A percentile compares a stretch with the other conserved stretches of the same genome.
phyloP scores from a whole-genome alignment of 73 alveolate species.

The Loxodes magnus region DNA sequence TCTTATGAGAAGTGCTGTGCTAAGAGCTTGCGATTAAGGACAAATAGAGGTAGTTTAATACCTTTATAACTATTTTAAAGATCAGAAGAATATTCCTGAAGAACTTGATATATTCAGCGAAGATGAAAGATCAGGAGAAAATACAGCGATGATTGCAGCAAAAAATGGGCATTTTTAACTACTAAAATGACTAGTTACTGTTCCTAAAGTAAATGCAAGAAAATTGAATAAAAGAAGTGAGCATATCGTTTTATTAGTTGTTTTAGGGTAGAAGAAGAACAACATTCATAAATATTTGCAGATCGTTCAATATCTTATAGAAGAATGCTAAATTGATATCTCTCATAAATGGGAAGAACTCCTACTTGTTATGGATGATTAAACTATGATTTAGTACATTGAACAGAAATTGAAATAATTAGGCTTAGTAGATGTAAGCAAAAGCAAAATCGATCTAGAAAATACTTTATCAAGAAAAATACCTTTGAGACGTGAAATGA shows the following conservation, averaged over 20 bases:
- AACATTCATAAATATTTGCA: neutral
- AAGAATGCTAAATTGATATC: neutral
- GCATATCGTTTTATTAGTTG: neutral
- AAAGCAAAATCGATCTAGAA: neutral
- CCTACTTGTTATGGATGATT: neutral
- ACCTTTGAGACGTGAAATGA: too few species aligned
- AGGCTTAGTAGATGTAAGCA: neutral
- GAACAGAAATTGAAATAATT: neutral
- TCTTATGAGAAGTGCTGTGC: neutral
- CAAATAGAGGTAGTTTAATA: neutral
- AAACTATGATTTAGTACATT: neutral
- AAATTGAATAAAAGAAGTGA: neutral
- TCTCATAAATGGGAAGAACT: constrained; percentile 8
- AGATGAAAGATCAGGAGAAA: constrained; percentile 6
- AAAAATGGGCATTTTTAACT: neutral
- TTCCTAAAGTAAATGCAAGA: neutral
- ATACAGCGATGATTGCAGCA: neutral
- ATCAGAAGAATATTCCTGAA: neutral
- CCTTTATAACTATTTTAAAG: neutral
- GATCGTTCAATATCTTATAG: neutral
- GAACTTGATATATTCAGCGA: neutral
- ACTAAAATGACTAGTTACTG: neutral
- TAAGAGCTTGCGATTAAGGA: neutral
- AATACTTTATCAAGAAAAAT: too few species aligned
- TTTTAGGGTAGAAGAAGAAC: neutral